Evolutionary conservation across 1,139 yeast species (phyloP).

Genomic region (Candida freyschussii): DNA sequence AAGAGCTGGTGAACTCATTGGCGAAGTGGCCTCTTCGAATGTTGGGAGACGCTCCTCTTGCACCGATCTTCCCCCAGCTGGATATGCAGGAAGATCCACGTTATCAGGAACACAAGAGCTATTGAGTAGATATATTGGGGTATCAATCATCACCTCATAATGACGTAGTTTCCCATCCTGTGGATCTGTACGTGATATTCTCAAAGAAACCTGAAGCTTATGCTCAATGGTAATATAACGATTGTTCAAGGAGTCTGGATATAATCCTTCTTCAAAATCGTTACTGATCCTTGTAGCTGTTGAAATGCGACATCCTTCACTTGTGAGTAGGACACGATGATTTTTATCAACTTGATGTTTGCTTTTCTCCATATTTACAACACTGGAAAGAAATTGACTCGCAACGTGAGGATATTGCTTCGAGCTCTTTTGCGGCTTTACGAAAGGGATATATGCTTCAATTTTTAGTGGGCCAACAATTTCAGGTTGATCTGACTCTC

Average conservation of each 20-base stretch:
- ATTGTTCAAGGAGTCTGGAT: conserved; percentile 66
- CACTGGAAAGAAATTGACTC: conserved; percentile 9
- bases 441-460: conserved; percentile 15
- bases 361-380: conserved; percentile 10
- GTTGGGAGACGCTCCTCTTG: conserved; percentile 37
- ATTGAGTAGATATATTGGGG: conserved; percentile 71
- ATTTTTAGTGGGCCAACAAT: conserved; percentile 30
- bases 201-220: conserved; percentile 69
- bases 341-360: conserved; percentile 10
- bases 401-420: conserved; percentile 7
- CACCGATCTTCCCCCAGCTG: conserved; percentile 5
- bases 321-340: conserved; percentile 11
- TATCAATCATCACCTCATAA: conserved; percentile 84
- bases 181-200: conserved; percentile 64
- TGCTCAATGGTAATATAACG: conserved; percentile 70
- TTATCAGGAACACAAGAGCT: conserved; percentile 66
- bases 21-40: conserved; percentile 53
- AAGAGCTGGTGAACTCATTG: conserved; percentile 21
- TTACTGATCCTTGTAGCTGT: conserved; percentile 18
- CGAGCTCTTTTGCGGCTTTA: conserved; percentile 14
- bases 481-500: conserved; percentile 21
- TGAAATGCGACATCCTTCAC: conserved; percentile 14
- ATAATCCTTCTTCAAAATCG: conserved; percentile 36
- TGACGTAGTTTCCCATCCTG: conserved; percentile 64
- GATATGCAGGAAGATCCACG: conserved; percentile 66